Evolutionary conservation across 2,329 filamentous ascomycete genomes (phyloP).

Genomic region (Ophioceras dolichostomum): DNA sequence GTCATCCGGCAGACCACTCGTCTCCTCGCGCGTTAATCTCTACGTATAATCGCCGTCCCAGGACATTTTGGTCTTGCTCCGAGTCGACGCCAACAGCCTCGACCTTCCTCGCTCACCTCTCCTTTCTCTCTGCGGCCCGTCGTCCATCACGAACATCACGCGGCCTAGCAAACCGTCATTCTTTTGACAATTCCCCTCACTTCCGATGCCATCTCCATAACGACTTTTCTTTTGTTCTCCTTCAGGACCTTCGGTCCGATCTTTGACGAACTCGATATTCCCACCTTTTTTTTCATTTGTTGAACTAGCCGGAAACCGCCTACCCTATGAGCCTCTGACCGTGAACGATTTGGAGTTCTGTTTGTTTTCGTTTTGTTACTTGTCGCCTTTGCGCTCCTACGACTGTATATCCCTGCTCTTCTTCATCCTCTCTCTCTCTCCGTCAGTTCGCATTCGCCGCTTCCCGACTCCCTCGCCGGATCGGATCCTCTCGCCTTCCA

Average conservation of each 20-base stretch:
- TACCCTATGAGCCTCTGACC: conserved; percentile 31
- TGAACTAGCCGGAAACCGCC: conserved; percentile 14
- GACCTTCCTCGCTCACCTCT: too few species aligned
- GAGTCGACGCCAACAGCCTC: not conserved
- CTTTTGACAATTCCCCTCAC: conserved; percentile 1
- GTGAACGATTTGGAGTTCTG: conserved; percentile 28
- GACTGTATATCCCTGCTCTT: conserved; percentile 15
- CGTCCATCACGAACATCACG: conserved; percentile 2
- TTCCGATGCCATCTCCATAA: conserved; percentile 4
- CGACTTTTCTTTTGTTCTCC: conserved; percentile 10
- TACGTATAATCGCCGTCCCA: not conserved
- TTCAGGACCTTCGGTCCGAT: conserved; percentile 11
- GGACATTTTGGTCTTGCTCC: not conserved
- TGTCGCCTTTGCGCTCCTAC: conserved; percentile 6
- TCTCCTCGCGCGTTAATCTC: conserved; percentile 1
- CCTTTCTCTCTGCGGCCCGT: too few species aligned
- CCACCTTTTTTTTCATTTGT: conserved; percentile 22
- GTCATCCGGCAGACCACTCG: not conserved
- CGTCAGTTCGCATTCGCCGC: conserved; percentile 5
- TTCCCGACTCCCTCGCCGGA: conserved; percentile 5
- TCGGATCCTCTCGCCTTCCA: not conserved
- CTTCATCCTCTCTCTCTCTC: conserved; percentile 15
- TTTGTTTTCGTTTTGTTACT: conserved; percentile 13
- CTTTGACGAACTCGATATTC: conserved; percentile 11
- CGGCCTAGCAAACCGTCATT: conserved; percentile 3